Conservation (phyloP, 805 yeast species). For the Hemisphaericaspora nanyangensis region DNA sequence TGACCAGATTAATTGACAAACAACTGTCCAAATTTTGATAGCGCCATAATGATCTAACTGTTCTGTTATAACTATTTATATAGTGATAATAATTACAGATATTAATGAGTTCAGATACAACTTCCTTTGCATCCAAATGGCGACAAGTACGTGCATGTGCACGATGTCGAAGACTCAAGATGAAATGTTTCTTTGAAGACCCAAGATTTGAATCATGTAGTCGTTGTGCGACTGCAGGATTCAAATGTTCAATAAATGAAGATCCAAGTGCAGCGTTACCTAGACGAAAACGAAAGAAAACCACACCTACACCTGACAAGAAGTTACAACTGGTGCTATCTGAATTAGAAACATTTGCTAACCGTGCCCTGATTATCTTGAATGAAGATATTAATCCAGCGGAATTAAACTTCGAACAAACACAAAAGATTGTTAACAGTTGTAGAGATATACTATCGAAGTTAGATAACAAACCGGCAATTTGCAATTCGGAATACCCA, state of each 20-base stretch:
- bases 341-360: neutral
- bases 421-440: neutral
- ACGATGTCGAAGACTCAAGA: constrained; percentile 49
- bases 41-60: no score
- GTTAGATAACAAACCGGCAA: constrained; percentile 6
- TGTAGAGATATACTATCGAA: constrained; percentile 8
- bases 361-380: neutral
- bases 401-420: neutral
- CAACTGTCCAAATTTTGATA: no score
- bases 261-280: constrained; percentile 49
- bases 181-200: constrained; percentile 49
- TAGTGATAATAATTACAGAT: no score
- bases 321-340: neutral
- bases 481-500: constrained; percentile 12
- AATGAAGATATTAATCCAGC: neutral
- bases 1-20: no score
- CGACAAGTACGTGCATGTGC: constrained; percentile 52
- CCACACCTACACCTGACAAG: neutral
- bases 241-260: constrained; percentile 46
- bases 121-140: constrained; percentile 44
- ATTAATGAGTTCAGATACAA: no score
- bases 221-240: constrained; percentile 41
- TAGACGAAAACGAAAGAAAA: constrained; percentile 28
- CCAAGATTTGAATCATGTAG: constrained; percentile 42
- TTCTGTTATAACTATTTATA: no score